Evolutionary conservation across 2,329 filamentous ascomycete species (phyloP).

Genomic region (Madurella mycetomatis): DNA sequence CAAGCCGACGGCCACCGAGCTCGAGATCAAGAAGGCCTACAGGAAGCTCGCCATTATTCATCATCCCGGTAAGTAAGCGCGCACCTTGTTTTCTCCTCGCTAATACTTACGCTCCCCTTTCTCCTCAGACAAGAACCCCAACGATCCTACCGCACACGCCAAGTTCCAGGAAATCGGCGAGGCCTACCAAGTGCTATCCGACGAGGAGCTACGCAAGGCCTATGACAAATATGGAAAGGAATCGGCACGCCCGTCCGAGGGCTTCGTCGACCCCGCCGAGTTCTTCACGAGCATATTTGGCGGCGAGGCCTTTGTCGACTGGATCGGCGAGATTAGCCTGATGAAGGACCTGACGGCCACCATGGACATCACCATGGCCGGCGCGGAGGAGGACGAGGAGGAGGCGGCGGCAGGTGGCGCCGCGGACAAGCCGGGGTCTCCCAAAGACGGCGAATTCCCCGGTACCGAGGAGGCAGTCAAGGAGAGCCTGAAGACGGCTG

Average conservation of each 20-base stretch:
- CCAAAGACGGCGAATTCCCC: constrained; percentile 47
- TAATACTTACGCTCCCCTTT: constrained; percentile 3
- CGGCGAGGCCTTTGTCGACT: constrained; percentile 90
- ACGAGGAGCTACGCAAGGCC: constrained; percentile 77
- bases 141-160: constrained; percentile 87
- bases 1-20: constrained; percentile 74
- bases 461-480: constrained; percentile 54
- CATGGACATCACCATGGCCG: constrained; percentile 94
- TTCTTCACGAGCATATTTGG: constrained; percentile 99
- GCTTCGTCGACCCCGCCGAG: constrained; percentile 92
- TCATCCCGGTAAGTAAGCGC: constrained; percentile 63
- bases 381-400: constrained; percentile 65
- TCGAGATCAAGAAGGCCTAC: constrained; percentile 97
- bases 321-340: constrained; percentile 95
- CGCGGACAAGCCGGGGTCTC: constrained; percentile 24
- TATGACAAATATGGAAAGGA: constrained; percentile 99
- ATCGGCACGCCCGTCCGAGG: constrained; percentile 80
- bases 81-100: background rate
- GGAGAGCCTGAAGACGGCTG: constrained; percentile 46
- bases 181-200: constrained; percentile 76
- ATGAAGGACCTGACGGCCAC: constrained; percentile 98
- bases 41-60: constrained; percentile 90
- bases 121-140: constrained; percentile 84
- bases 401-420: constrained; percentile 41
- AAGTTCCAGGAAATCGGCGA: constrained; percentile 87